A percentile compares a stretch with the other conserved stretches of the same genome.
These are phyloP conservation scores for Megacollybia marginata DNA, from an alignment of 768 basidiomycete species.

Conservation along the genomic window DNA sequence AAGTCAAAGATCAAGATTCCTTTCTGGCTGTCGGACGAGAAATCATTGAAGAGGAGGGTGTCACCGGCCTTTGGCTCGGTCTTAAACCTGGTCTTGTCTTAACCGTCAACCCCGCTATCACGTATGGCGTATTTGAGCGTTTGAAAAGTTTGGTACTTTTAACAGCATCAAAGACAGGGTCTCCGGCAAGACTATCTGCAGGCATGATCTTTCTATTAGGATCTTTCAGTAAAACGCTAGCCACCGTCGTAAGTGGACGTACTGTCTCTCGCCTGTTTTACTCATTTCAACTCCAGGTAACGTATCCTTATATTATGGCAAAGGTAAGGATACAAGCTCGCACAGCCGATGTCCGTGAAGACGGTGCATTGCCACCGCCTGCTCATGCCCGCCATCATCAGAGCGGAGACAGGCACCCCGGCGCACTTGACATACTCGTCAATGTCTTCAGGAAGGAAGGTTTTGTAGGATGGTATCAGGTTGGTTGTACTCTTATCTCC, in stretches of 20 bases:
- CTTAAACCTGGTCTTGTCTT: constrained; percentile 90
- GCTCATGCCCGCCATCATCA: constrained; percentile 32
- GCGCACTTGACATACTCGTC: constrained; percentile 71
- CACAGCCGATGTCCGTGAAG: constrained; percentile 48
- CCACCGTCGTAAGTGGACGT: constrained; percentile 70
- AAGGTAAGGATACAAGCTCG: constrained; percentile 95
- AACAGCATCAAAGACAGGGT: constrained; percentile 37
- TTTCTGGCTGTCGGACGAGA: constrained; percentile 76
- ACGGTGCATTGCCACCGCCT: constrained; percentile 30
- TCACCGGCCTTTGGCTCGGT: constrained; percentile 88
- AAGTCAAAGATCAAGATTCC: constrained; percentile 39
- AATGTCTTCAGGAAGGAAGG: constrained; percentile 74
- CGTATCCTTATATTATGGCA: constrained; percentile 93
- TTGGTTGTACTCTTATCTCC: constrained; percentile 24
- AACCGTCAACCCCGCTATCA: constrained; percentile 96
- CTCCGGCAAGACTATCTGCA: constrained; percentile 61
- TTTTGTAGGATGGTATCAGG: constrained; percentile 92
- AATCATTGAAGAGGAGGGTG: constrained; percentile 84
- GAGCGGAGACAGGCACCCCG: constrained; percentile 43
- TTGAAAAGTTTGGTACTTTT: constrained; percentile 69
- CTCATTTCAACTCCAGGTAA: constrained; percentile 47
- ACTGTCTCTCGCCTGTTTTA: background rate
- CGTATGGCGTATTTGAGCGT: constrained; percentile 91
- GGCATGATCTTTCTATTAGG: constrained; percentile 81
- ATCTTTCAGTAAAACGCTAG: constrained; percentile 89